Percentiles rank a stretch among this genome's conserved stretches.
phyloP scores from a whole-genome alignment of 2,329 filamentous ascomycete genomes.

The Mycosphaerelloides madeirae region DNA sequence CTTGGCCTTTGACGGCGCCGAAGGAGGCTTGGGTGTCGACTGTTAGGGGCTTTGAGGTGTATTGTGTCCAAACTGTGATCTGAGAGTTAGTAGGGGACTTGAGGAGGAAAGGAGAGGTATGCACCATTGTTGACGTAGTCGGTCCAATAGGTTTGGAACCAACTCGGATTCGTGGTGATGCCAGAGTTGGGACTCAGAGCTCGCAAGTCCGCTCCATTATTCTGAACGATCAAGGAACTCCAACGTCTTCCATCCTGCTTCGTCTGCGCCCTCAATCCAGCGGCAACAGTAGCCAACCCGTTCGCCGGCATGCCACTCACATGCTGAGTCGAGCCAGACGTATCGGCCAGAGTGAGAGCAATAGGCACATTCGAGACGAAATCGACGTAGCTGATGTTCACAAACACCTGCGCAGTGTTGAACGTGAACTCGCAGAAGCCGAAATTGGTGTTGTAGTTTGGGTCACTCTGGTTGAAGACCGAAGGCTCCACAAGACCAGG shows the following conservation, averaged over 20 bases:
- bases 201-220: slow-evolving; percentile 36
- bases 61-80: slow-evolving; percentile 44
- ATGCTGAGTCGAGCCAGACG: slow-evolving; percentile 35
- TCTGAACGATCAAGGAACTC: slow-evolving; percentile 53
- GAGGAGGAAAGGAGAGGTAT: background rate
- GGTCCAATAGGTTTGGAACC: slow-evolving; percentile 51
- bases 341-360: slow-evolving; percentile 35
- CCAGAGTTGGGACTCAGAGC: slow-evolving; percentile 44
- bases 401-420: slow-evolving; percentile 44
- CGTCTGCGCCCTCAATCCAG: slow-evolving; percentile 53
- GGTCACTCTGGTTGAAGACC: slow-evolving; percentile 37
- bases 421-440: slow-evolving; percentile 47
- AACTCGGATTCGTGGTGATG: slow-evolving; percentile 41
- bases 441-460: slow-evolving; percentile 44
- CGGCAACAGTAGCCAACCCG: slow-evolving; percentile 54
- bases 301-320: slow-evolving; percentile 57
- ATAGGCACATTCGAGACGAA: slow-evolving; percentile 41
- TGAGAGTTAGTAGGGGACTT: background rate
- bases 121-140: slow-evolving; percentile 43
- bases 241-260: slow-evolving; percentile 55
- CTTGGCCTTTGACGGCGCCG: slow-evolving; percentile 44
- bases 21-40: slow-evolving; percentile 62
- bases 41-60: slow-evolving; percentile 42
- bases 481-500: slow-evolving; percentile 35
- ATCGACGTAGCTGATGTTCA: slow-evolving; percentile 40